Evolutionary conservation across 768 basidiomycete species (phyloP).

Genomic region (Symmetrospora coprosmae): DNA sequence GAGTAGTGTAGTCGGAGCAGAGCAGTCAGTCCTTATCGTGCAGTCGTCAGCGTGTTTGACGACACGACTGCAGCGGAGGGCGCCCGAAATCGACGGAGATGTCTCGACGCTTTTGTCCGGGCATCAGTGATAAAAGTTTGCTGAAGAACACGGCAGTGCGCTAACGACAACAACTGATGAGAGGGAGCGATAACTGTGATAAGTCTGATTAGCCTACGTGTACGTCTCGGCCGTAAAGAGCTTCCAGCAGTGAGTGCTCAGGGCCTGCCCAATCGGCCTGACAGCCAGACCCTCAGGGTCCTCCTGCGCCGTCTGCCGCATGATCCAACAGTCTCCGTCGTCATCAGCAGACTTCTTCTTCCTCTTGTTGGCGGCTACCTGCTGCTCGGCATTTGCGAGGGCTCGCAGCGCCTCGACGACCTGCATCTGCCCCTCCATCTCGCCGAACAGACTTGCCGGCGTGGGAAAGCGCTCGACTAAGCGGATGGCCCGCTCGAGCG

Average conservation of each 20-base stretch:
- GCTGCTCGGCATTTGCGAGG: too few species aligned
- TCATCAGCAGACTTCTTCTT: not conserved
- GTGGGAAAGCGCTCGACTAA: slow-evolving; percentile 7
- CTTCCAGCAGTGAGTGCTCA: slow-evolving; percentile 13
- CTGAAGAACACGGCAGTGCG: too few species aligned
- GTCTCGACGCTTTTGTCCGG: too few species aligned
- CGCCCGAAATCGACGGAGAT: too few species aligned
- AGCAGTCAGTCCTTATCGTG: too few species aligned
- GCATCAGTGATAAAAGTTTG: too few species aligned
- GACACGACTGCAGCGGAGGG: too few species aligned
- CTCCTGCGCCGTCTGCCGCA: slow-evolving; percentile 5
- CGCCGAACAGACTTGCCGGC: not conserved
- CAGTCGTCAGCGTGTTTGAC: too few species aligned
- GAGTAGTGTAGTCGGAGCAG: too few species aligned
- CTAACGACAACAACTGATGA: too few species aligned
- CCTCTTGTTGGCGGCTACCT: not conserved
- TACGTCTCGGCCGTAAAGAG: slow-evolving; percentile 10
- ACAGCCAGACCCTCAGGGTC: not conserved
- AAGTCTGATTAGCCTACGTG: too few species aligned
- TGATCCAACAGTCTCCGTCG: slow-evolving; percentile 16
- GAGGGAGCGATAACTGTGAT: too few species aligned
- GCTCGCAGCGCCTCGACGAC: slow-evolving; percentile 1
- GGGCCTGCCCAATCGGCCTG: slow-evolving; percentile 9
- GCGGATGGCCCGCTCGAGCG: not conserved
- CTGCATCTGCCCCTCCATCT: not conserved